Percentiles rank a stretch among this genome's conserved stretches.
Evolutionary conservation across 768 basidiomycete genomes (phyloP).

Genomic region (Lactarius deliciosus): DNA sequence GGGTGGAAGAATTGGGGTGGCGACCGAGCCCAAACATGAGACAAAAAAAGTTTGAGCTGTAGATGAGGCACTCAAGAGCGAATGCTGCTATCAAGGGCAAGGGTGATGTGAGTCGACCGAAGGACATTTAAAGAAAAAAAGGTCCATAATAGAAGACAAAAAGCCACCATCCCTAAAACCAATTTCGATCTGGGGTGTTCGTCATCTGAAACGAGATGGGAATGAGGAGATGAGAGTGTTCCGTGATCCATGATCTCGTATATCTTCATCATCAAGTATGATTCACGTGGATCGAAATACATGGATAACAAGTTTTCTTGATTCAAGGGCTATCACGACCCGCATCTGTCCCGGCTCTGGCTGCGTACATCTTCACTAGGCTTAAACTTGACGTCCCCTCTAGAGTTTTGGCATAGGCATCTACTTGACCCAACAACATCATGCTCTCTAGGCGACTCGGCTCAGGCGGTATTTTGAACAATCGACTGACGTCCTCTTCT

Average conservation of each 20-base stretch:
- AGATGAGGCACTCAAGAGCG: neutral
- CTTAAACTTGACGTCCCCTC: constrained; percentile 57
- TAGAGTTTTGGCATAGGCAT: constrained; percentile 78
- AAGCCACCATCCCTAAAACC: constrained; percentile 1
- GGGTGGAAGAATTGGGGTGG: neutral
- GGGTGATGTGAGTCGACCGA: too few species aligned
- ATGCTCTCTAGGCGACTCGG: constrained; percentile 87
- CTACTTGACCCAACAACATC: constrained; percentile 83
- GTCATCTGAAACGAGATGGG: too few species aligned
- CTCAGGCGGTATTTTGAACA: constrained; percentile 88
- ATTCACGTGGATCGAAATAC: neutral
- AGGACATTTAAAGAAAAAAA: too few species aligned
- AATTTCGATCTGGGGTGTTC: neutral
- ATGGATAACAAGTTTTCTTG: neutral
- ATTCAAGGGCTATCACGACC: constrained; percentile 23
- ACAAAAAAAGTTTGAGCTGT: neutral
- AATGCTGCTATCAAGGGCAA: neutral
- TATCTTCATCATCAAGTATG: neutral
- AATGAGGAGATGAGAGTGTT: too few species aligned
- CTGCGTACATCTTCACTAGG: constrained; percentile 85
- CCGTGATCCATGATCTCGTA: too few species aligned
- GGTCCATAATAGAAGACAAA: neutral
- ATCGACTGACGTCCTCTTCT: constrained; percentile 77
- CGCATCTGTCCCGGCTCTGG: constrained; percentile 41
- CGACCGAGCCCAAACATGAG: neutral